Conservation (phyloP, 1,284 basidiomycete species). For the Microbotryum scabiosae region DNA sequence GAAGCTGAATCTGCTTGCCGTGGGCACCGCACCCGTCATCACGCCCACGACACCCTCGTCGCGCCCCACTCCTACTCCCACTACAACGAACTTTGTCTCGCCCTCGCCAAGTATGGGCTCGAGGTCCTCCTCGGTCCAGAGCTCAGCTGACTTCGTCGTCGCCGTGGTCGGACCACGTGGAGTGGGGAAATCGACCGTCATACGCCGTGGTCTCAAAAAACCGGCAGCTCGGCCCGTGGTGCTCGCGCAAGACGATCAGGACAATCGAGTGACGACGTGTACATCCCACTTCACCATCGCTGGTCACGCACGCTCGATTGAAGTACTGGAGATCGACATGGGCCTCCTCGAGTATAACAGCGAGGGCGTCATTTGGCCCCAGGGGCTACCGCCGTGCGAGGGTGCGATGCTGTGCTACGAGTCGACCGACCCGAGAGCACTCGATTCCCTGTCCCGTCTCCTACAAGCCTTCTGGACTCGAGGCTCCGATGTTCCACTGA, state of each 20-base stretch:
- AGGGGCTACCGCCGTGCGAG: constrained; percentile 31
- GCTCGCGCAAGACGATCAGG: constrained; percentile 20
- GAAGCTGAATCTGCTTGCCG: too few relatives aligned
- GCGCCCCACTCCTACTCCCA: not conserved
- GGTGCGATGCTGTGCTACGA: constrained; percentile 38
- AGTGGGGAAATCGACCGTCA: constrained; percentile 38
- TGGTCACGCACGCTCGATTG: constrained; percentile 25
- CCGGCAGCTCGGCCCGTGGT: constrained; percentile 6
- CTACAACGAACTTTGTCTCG: not conserved
- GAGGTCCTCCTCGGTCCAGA: not conserved
- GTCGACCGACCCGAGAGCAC: constrained; percentile 30
- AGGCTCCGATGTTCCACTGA: constrained; percentile 31
- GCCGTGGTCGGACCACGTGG: constrained; percentile 33
- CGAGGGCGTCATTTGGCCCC: constrained; percentile 34
- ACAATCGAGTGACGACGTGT: constrained; percentile 30
- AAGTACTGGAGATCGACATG: constrained; percentile 36
- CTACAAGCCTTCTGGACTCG: constrained; percentile 36
- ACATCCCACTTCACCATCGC: constrained; percentile 27
- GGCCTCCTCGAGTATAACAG: constrained; percentile 22
- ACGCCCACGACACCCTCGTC: not conserved
- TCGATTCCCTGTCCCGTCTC: constrained; percentile 25
- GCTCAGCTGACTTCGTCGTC: constrained; percentile 25
- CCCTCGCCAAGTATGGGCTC: too few relatives aligned
- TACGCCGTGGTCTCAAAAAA: constrained; percentile 30
- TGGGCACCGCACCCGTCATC: too few relatives aligned